Conservation (phyloP, 148 eudicot species). For the Camellia lanceoleosa region DNA sequence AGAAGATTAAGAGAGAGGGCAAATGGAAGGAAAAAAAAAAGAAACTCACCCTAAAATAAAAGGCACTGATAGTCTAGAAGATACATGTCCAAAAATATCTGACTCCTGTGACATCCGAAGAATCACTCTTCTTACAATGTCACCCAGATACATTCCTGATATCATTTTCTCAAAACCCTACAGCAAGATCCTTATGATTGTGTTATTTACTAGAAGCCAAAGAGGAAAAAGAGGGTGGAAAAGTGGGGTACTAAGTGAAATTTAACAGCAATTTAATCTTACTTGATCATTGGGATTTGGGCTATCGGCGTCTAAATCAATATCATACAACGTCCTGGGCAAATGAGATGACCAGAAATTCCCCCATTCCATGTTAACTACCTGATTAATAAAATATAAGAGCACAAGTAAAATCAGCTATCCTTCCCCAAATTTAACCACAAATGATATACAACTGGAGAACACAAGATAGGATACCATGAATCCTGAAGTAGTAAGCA, state of each 20-base stretch:
- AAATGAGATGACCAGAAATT: constrained; percentile 94
- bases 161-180: constrained; percentile 98
- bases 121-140: constrained; percentile 80
- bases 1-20: background rate
- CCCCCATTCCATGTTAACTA: constrained; percentile 96
- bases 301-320: constrained; percentile 82
- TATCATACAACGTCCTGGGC: constrained; percentile 81
- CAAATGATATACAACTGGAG: background rate
- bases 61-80: constrained; percentile 44
- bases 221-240: background rate
- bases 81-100: constrained; percentile 63
- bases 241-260: background rate
- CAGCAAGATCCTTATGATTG: constrained; percentile 16
- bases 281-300: constrained; percentile 91
- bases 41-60: constrained; percentile 64
- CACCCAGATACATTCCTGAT: constrained; percentile 96
- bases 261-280: constrained; percentile 13
- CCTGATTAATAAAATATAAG: constrained; percentile 36
- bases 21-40: background rate
- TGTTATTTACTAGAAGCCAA: background rate
- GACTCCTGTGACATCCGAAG: constrained; percentile 70
- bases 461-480: constrained; percentile 52
- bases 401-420: background rate
- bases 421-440: background rate
- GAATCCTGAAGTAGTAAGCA: constrained; percentile 74